Base-by-base conservation (phyloP, 495 filamentous ascomycete species). In the Bombardia bombarda region DNA sequence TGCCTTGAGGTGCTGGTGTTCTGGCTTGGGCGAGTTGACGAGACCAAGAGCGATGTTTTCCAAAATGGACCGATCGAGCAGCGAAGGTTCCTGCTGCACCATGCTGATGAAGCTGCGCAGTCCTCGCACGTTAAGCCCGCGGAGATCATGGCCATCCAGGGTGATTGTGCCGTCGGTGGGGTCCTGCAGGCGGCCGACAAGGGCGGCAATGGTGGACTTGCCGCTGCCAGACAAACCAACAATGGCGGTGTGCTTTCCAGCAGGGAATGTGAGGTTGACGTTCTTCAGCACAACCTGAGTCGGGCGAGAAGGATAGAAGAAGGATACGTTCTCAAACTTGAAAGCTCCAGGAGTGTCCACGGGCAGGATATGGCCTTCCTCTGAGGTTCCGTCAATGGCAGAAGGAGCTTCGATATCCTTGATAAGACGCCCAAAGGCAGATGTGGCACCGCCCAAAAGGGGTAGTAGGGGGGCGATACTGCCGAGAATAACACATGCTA, bases 231-330 rank as follows among this genome's bases (percentile, higher is more conserved):
- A 57, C 0, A 57, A 49, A 17, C 57, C 80, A 2, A 60, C 86
- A 32, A 97, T 68, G 14, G 90, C 87, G 20, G 86, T 87, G 41
- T 83, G 85, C 63, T 94, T 88, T 14, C 87, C 87, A 4, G 90
- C 84, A 4, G 84, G 82, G 44, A 96, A 80, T 2, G 68, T 46
- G 9, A 98, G 69, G 46, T 72, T 84, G 40, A 96, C 82, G 42
- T 84, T 78, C 32, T 84, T 61, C 72, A 96, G 83, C 17, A 96
- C 80, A 9, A 77, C 75, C 32, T 90, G 86, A 49, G 92, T 85
- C 0, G 90, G 84, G 20, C 92, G 73, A 0, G 87, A 94, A 3
- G 92, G 90, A 47, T 98, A 98, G 47, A 92, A 83, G 51, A 93
- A 88, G 54, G 83, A 89, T 49, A 96, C 72, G 39, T 87, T 72